These are phyloP conservation scores for Dactylorhiza incarnata DNA, from an alignment of 106 monocot genomes.

Conservation along the genomic window DNA sequence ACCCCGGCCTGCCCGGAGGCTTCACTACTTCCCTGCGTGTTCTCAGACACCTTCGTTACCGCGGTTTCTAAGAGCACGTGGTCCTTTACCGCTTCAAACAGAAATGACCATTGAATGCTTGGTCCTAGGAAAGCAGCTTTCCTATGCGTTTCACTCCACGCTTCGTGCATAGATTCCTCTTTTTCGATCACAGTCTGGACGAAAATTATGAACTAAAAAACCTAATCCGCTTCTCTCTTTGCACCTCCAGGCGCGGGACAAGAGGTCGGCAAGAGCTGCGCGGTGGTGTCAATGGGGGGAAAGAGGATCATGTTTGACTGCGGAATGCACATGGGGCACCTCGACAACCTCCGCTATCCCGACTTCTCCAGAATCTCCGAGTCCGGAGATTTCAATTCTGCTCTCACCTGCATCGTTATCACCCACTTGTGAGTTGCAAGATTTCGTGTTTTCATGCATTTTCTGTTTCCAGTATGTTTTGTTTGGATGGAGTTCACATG, in stretches of 20 bases:
- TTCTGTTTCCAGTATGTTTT: neutral
- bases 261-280: constrained; percentile 99
- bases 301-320: constrained; percentile 98
- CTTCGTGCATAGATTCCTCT: neutral
- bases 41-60: neutral
- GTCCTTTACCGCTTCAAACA: neutral
- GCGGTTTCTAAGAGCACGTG: neutral
- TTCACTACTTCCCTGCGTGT: neutral
- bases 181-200: neutral
- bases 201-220: neutral
- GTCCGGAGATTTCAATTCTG: constrained; percentile 46
- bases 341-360: constrained; percentile 60
- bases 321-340: constrained; percentile 97
- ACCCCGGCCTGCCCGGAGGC: too few relatives aligned
- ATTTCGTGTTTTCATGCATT: neutral
- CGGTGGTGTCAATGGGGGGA: constrained; percentile 65
- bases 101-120: constrained; percentile 82
- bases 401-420: constrained; percentile 66
- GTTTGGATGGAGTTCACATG: neutral
- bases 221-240: too few relatives aligned
- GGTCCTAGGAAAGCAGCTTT: constrained; percentile 39
- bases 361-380: constrained; percentile 78
- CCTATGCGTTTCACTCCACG: neutral
- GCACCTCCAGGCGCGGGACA: constrained; percentile 72
- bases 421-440: constrained; percentile 63